Conservation (phyloP, 768 basidiomycete genomes). For the Boletellus sp. region DNA sequence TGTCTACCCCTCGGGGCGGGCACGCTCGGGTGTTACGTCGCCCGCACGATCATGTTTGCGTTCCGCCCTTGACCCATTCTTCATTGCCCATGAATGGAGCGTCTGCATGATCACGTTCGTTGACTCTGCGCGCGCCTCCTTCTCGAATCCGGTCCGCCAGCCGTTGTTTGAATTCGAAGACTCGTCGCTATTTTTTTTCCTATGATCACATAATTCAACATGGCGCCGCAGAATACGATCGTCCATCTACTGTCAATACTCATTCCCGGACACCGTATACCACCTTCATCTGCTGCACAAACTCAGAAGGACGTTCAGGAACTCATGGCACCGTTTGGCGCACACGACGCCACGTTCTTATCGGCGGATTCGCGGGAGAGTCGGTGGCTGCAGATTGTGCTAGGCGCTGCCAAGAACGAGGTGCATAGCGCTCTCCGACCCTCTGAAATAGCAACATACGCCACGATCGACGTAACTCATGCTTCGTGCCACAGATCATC, state of each 20-base stretch:
- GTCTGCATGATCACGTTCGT: constrained; percentile 90
- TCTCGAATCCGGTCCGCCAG: constrained; percentile 96
- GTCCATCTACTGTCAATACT: constrained; percentile 82
- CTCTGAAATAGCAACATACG: background rate
- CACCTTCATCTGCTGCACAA: constrained; percentile 51
- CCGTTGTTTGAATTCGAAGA: constrained; percentile 96
- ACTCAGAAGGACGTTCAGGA: constrained; percentile 62
- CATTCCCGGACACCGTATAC: constrained; percentile 96
- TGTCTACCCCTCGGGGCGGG: constrained; percentile 93
- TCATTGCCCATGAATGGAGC: constrained; percentile 77
- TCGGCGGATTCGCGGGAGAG: constrained; percentile 99
- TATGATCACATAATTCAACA: too few species aligned
- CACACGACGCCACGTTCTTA: constrained; percentile 88
- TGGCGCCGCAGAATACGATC: constrained; percentile 61
- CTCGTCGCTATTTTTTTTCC: too few species aligned
- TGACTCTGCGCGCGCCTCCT: constrained; percentile 88
- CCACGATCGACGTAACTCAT: background rate
- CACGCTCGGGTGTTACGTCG: constrained; percentile 95
- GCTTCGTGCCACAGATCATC: constrained; percentile 64
- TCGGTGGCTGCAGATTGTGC: constrained; percentile 90
- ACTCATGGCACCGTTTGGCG: constrained; percentile 75
- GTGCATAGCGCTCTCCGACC: background rate
- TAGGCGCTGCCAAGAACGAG: constrained; percentile 83
- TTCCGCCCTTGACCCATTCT: background rate
- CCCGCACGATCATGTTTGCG: constrained; percentile 73